phyloP scores from a whole-genome alignment of 331 rosid species.

The Rosa hybrid region DNA sequence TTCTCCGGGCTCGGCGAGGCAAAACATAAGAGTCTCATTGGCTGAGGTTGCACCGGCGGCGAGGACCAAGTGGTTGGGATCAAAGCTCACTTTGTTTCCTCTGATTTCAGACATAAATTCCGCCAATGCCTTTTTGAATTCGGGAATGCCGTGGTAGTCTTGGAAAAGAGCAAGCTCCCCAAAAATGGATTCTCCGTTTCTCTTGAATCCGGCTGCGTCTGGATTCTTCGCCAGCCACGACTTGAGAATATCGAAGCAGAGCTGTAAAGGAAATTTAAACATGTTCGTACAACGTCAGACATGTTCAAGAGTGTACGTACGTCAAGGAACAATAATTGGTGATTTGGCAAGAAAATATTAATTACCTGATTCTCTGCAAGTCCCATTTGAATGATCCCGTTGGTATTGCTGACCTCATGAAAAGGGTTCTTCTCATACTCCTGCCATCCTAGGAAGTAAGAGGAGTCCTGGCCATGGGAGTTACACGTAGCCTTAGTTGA shows the following conservation, averaged over 20 bases:
- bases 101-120: conserved; percentile 91
- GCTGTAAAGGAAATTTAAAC: conserved; percentile 36
- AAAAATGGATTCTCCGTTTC: conserved; percentile 76
- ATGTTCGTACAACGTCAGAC: not conserved
- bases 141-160: conserved; percentile 88
- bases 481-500: conserved; percentile 83
- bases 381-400: conserved; percentile 97
- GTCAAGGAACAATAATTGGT: not conserved
- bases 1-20: conserved; percentile 77
- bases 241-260: conserved; percentile 81
- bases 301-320: not conserved
- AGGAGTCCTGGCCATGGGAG: conserved; percentile 95
- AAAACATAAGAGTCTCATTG: conserved; percentile 90
- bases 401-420: conserved; percentile 58
- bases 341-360: not conserved
- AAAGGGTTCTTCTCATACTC: conserved; percentile 87
- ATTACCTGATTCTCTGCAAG: conserved; percentile 93
- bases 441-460: conserved; percentile 93
- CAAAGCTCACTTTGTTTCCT: conserved; percentile 74
- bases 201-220: conserved; percentile 67
- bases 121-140: conserved; percentile 81
- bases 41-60: conserved; percentile 96
- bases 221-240: conserved; percentile 81
- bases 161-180: conserved; percentile 95
- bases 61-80: conserved; percentile 74